These are phyloP conservation scores for Mycena leptocephala DNA, from an alignment of 768 basidiomycete species.

Conservation along the genomic window DNA sequence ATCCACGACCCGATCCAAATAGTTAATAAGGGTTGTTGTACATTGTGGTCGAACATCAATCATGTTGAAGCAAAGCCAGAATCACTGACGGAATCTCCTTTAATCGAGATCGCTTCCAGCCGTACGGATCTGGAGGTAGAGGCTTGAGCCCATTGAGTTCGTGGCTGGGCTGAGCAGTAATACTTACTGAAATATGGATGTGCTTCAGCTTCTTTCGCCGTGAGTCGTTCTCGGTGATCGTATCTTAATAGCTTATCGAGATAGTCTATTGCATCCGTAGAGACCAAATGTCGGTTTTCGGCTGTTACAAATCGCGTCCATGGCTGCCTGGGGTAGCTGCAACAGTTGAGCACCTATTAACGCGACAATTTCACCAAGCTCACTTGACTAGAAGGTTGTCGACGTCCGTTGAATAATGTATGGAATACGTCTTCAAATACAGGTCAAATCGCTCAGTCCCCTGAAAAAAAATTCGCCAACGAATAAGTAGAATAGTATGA, in stretches of 20 bases:
- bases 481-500: background rate
- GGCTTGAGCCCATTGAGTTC: constrained; percentile 41
- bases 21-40: constrained; percentile 16
- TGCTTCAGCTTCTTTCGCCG: constrained; percentile 76
- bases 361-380: constrained; percentile 30
- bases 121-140: constrained; percentile 59
- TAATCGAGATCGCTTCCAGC: constrained; percentile 62
- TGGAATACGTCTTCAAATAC: constrained; percentile 74
- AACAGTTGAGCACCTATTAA: background rate
- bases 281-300: constrained; percentile 73
- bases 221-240: constrained; percentile 79
- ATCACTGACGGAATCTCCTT: constrained; percentile 64
- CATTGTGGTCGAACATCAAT: constrained; percentile 34
- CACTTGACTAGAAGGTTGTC: constrained; percentile 70
- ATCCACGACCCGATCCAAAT: constrained; percentile 22
- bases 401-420: constrained; percentile 76
- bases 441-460: constrained; percentile 75
- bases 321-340: constrained; percentile 73
- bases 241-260: constrained; percentile 78
- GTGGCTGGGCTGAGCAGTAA: constrained; percentile 25
- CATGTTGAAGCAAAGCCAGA: constrained; percentile 64
- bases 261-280: constrained; percentile 76
- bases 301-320: constrained; percentile 75
- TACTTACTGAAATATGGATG: constrained; percentile 77
- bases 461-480: background rate